Evolutionary conservation across 2,329 filamentous ascomycete species (phyloP).

Genomic region (Colletotrichum endophyticum): DNA sequence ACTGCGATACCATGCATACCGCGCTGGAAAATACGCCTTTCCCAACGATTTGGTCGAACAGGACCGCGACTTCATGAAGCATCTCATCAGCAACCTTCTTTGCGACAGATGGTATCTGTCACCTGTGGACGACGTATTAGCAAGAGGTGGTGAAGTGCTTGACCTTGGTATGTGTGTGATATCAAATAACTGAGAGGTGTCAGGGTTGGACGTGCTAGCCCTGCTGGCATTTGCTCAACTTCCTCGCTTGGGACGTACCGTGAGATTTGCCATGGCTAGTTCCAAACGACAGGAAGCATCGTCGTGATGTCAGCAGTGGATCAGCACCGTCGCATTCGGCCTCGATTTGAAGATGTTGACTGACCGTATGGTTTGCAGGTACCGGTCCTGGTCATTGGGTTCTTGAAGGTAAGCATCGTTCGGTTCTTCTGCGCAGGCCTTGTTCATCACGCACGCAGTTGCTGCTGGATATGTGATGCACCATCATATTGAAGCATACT

Average conservation of each 20-base stretch:
- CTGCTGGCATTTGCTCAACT: background rate
- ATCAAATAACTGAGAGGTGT: background rate
- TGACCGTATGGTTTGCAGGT: conserved; percentile 34
- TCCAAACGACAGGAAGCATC: background rate
- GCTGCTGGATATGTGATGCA: background rate
- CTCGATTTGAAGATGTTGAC: background rate
- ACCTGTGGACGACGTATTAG: conserved; percentile 43
- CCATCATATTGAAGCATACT: conserved; percentile 2
- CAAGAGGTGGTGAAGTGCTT: conserved; percentile 45
- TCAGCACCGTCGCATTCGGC: background rate
- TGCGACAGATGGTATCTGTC: conserved; percentile 48
- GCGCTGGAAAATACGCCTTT: conserved; percentile 46
- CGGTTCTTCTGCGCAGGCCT: background rate
- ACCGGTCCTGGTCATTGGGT: conserved; percentile 59
- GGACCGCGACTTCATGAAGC: conserved; percentile 45
- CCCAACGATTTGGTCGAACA: conserved; percentile 49
- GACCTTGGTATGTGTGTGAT: conserved; percentile 47
- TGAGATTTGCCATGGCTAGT: background rate
- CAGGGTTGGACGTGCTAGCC: background rate
- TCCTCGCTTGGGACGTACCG: too few relatives aligned
- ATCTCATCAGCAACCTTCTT: conserved; percentile 41
- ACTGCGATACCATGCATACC: conserved; percentile 45
- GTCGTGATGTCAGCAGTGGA: background rate
- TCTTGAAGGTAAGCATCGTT: conserved; percentile 47
- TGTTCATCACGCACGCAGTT: background rate